A percentile compares a stretch with the other conserved stretches of the same genome.
These are phyloP conservation scores for Teratosphaeria viscida DNA, from an alignment of 2,329 filamentous ascomycete genomes.

Conservation along the genomic window DNA sequence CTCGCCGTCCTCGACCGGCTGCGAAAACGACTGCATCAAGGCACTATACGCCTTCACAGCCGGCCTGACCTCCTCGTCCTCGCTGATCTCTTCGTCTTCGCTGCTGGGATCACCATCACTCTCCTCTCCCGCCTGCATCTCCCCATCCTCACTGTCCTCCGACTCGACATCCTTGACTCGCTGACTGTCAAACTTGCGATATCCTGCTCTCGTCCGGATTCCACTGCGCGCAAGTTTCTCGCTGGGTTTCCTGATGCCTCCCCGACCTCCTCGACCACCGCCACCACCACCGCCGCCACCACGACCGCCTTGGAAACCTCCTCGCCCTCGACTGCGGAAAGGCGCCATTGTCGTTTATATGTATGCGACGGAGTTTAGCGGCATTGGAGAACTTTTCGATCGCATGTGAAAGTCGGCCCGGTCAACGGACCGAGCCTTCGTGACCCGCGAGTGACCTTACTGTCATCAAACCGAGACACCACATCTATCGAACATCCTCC, in stretches of 20 bases:
- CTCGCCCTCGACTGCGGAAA: conserved; percentile 20
- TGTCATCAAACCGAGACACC: background rate
- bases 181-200: conserved; percentile 27
- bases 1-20: conserved; percentile 28
- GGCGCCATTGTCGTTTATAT: conserved; percentile 12
- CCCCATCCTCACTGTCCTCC: background rate
- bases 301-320: conserved; percentile 17
- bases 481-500: background rate
- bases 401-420: background rate
- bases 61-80: conserved; percentile 15
- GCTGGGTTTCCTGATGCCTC: conserved; percentile 10
- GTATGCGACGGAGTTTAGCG: background rate
- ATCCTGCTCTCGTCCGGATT: conserved; percentile 22
- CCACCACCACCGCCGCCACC: conserved; percentile 26
- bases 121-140: conserved; percentile 8
- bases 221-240: conserved; percentile 22
- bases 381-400: conserved; percentile 1
- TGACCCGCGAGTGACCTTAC: background rate
- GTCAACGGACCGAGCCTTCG: background rate
- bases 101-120: conserved; percentile 10
- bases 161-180: conserved; percentile 23
- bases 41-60: conserved; percentile 42
- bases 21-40: conserved; percentile 45
- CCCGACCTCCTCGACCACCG: conserved; percentile 19
- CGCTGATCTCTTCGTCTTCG: conserved; percentile 11